phyloP scores from a whole-genome alignment of 257 asterid species.

The Osmanthus fragrans region DNA sequence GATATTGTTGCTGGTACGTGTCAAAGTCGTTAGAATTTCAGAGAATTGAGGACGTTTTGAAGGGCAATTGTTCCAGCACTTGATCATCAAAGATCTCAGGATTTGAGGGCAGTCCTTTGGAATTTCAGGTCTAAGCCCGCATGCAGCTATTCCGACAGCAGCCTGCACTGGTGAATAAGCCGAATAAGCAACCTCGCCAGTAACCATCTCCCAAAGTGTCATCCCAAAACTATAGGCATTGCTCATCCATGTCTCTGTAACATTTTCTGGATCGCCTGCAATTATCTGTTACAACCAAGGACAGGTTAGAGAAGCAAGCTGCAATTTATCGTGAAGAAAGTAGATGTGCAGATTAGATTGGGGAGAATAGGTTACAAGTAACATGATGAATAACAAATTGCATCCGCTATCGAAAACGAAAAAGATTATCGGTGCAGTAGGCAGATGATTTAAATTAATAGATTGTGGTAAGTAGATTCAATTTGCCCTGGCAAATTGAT shows the following conservation, averaged over 20 bases:
- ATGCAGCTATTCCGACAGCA: slow-evolving; percentile 98
- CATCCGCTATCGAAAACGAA: background rate
- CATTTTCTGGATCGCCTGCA: slow-evolving; percentile 94
- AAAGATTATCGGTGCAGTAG: background rate
- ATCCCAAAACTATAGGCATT: slow-evolving; percentile 91
- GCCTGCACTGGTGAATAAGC: slow-evolving; percentile 98
- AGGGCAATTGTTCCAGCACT: slow-evolving; percentile 90
- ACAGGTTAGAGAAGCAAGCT: slow-evolving; percentile 15
- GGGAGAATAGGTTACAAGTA: background rate
- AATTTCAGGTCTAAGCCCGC: slow-evolving; percentile 95
- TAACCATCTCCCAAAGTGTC: slow-evolving; percentile 90
- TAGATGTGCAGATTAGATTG: background rate
- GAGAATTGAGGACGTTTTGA: slow-evolving; percentile 87
- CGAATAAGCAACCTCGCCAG: slow-evolving; percentile 89
- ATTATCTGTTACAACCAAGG: slow-evolving; percentile 57
- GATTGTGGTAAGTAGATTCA: background rate
- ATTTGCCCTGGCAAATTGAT: background rate
- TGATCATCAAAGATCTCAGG: slow-evolving; percentile 67
- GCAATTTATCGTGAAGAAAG: background rate
- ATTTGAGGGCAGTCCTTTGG: slow-evolving; percentile 83
- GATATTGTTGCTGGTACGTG: slow-evolving; percentile 42
- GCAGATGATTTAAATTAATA: background rate
- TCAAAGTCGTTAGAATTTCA: slow-evolving; percentile 59
- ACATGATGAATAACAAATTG: background rate
- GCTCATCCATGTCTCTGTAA: slow-evolving; percentile 94